Evolutionary conservation across 106 monocot species (phyloP).

Genomic region (Phalaenopsis equestris): DNA sequence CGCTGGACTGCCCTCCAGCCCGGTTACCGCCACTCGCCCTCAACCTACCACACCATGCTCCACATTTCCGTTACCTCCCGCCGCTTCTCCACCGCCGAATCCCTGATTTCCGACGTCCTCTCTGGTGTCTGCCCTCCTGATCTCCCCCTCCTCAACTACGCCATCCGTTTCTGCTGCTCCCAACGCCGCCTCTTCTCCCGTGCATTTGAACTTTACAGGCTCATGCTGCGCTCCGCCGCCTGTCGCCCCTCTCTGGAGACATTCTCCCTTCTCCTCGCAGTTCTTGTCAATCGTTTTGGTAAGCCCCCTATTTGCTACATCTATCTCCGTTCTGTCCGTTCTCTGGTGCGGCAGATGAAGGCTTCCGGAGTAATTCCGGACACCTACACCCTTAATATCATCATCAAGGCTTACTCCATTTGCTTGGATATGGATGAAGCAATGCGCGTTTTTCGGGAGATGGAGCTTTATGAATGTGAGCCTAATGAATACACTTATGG

Average conservation of each 20-base stretch:
- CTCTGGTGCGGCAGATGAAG: constrained; percentile 78
- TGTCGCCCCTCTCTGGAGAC: constrained; percentile 56
- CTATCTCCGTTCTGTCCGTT: constrained; percentile 75
- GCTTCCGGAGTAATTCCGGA: constrained; percentile 66
- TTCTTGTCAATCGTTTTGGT: constrained; percentile 55
- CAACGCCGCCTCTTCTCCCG: constrained; percentile 73
- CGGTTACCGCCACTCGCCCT: constrained; percentile 45
- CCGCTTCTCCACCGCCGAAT: constrained; percentile 58
- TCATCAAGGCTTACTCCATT: constrained; percentile 73
- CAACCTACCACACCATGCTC: constrained; percentile 58
- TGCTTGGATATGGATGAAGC: constrained; percentile 89
- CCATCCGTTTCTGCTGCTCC: constrained; percentile 73
- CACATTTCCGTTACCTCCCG: constrained; percentile 36
- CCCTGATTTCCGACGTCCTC: constrained; percentile 62
- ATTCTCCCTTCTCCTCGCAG: constrained; percentile 63
- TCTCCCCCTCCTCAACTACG: constrained; percentile 51
- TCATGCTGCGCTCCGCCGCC: constrained; percentile 23
- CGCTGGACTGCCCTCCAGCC: constrained; percentile 65
- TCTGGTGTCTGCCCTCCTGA: constrained; percentile 66
- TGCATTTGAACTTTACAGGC: constrained; percentile 84
- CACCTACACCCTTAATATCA: constrained; percentile 46
- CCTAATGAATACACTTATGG: constrained; percentile 77
- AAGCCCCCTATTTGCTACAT: constrained; percentile 46
- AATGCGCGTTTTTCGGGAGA: constrained; percentile 55
- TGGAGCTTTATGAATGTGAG: constrained; percentile 75